phyloP scores from a whole-genome alignment of 805 yeast genomes.

The Yarrowia sp. region DNA sequence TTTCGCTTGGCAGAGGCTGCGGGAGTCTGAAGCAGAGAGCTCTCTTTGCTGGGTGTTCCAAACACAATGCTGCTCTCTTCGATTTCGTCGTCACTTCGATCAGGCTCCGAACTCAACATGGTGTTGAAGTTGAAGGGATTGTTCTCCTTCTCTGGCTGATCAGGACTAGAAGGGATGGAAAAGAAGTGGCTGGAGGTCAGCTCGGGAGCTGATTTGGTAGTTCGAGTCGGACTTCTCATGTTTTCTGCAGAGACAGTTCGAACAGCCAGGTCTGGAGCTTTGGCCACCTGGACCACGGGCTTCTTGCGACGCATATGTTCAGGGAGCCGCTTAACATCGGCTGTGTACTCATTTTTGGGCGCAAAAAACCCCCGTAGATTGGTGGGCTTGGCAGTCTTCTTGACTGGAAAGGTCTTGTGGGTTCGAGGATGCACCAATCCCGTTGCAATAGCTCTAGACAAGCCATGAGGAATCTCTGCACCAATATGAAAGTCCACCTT shows the following conservation, averaged over 20 bases:
- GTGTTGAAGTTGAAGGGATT: constrained; percentile 15
- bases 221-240: constrained; percentile 4
- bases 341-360: constrained; percentile 20
- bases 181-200: constrained; percentile 12
- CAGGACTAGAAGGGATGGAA: constrained; percentile 21
- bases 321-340: constrained; percentile 22
- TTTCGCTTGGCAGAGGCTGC: neutral
- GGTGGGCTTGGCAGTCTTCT: constrained; percentile 14
- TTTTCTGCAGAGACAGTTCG: constrained; percentile 22
- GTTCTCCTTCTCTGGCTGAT: constrained; percentile 22
- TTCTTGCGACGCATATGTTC: constrained; percentile 5
- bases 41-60: constrained; percentile 7
- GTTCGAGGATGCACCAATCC: constrained; percentile 34
- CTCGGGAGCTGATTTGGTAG: neutral
- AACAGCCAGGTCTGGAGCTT: neutral
- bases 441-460: constrained; percentile 23
- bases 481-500: constrained; percentile 51
- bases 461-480: constrained; percentile 45
- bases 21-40: neutral
- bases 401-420: constrained; percentile 18
- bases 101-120: constrained; percentile 31
- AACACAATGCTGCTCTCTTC: constrained; percentile 27
- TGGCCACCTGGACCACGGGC: neutral
- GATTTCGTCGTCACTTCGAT: constrained; percentile 30
- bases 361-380: constrained; percentile 23